These are phyloP conservation scores for Hypoxylon subgilvum DNA, from an alignment of 495 filamentous ascomycete genomes.

Conservation along the genomic window DNA sequence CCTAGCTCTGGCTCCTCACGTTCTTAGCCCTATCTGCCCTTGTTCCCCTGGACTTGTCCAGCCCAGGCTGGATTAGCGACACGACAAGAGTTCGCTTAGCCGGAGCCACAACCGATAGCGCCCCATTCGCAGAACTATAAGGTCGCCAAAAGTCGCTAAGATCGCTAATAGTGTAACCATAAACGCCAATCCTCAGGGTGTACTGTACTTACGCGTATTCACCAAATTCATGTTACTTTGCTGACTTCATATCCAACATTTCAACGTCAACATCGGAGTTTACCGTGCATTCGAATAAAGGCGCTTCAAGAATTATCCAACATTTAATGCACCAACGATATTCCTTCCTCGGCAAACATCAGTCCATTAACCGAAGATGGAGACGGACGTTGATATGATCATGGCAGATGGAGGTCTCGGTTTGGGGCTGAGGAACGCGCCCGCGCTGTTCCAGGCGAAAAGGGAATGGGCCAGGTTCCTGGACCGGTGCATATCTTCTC, in stretches of 20 bases:
- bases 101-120: conserved; percentile 18
- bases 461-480: conserved; percentile 57
- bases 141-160: conserved; percentile 13
- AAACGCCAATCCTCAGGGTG: conserved; percentile 26
- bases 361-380: conserved; percentile 16
- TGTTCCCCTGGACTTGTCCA: conserved; percentile 20
- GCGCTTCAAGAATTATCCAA: background rate
- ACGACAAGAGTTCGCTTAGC: conserved; percentile 16
- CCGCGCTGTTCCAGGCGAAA: too few relatives aligned
- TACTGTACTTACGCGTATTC: too few relatives aligned
- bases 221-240: background rate
- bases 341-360: too few relatives aligned
- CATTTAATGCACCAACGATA: background rate
- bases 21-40: conserved; percentile 10
- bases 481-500: conserved; percentile 48
- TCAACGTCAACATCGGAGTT: background rate
- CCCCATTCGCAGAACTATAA: conserved; percentile 27
- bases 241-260: background rate
- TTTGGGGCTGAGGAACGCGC: conserved; percentile 2
- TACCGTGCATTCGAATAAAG: background rate
- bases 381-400: conserved; percentile 31
- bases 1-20: conserved; percentile 13
- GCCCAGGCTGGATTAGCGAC: conserved; percentile 28
- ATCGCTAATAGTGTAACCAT: conserved; percentile 5
- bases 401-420: background rate